Percentiles rank a stretch among this genome's conserved stretches.
phyloP scores from a whole-genome alignment of 441 rosid genomes.

The Dalechampia spathulata region DNA sequence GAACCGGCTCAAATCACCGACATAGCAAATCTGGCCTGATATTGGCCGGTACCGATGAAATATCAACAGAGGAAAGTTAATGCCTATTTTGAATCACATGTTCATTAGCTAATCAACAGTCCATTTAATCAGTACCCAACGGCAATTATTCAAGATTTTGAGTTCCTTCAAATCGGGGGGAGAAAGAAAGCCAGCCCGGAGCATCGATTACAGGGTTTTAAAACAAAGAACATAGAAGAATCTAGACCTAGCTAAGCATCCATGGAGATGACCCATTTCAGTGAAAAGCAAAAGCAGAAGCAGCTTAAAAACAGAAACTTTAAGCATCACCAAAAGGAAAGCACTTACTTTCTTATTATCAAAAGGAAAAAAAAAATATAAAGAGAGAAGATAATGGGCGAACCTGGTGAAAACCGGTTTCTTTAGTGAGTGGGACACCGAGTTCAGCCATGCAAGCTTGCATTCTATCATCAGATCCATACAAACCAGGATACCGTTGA shows the following conservation, averaged over 20 bases:
- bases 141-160: too few species aligned
- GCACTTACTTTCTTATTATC: not conserved
- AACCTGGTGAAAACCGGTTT: constrained; percentile 98
- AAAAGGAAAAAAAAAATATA: not conserved
- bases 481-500: constrained; percentile 76
- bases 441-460: constrained; percentile 99
- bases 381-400: constrained; percentile 2
- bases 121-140: too few species aligned
- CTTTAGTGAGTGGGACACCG: constrained; percentile 98
- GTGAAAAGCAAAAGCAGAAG: not conserved
- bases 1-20: not conserved
- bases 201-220: not conserved
- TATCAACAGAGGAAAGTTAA: too few species aligned
- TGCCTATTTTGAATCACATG: too few species aligned
- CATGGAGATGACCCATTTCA: too few species aligned
- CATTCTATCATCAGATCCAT: constrained; percentile 99
- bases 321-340: not conserved
- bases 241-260: not conserved
- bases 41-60: too few species aligned
- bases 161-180: not conserved
- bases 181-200: not conserved
- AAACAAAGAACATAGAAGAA: not conserved
- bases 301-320: too few species aligned
- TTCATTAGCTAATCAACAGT: too few species aligned
- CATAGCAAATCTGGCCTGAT: not conserved